Evolutionary conservation across 208 protist genomes (phyloP).

Genomic region (Phytomonas francai): DNA sequence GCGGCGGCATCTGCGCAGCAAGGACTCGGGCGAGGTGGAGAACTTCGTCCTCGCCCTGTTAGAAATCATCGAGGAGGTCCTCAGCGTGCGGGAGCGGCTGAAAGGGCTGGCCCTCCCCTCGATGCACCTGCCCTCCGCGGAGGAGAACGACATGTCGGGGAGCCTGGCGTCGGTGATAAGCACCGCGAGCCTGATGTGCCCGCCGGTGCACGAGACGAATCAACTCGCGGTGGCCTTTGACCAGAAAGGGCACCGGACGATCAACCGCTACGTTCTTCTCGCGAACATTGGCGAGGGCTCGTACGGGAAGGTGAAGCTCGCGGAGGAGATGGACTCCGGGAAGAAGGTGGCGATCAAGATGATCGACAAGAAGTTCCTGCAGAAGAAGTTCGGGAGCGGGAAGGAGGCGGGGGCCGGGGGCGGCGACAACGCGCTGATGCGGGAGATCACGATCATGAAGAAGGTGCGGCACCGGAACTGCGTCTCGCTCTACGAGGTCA

Average conservation of each 20-base stretch:
- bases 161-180: slow-evolving; percentile 37
- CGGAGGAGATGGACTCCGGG: slow-evolving; percentile 29
- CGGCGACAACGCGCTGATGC: slow-evolving; percentile 36
- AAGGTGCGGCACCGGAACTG: slow-evolving; percentile 94
- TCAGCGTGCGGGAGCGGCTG: slow-evolving; percentile 15
- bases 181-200: slow-evolving; percentile 38
- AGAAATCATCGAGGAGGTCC: slow-evolving; percentile 41
- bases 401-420: slow-evolving; percentile 9
- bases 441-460: slow-evolving; percentile 91
- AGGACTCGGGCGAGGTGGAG: slow-evolving; percentile 20
- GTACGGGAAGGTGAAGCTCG: slow-evolving; percentile 69
- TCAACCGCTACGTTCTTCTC: slow-evolving; percentile 65
- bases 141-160: slow-evolving; percentile 12
- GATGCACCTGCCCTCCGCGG: not conserved
- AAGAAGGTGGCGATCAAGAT: slow-evolving; percentile 76
- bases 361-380: slow-evolving; percentile 60
- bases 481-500: slow-evolving; percentile 92
- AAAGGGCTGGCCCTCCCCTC: slow-evolving; percentile 11
- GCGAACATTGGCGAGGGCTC: slow-evolving; percentile 48
- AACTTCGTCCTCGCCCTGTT: slow-evolving; percentile 28
- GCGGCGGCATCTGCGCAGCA: slow-evolving; percentile 13
- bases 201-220: slow-evolving; percentile 54
- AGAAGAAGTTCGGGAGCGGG: slow-evolving; percentile 35
- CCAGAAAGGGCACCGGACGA: slow-evolving; percentile 47
- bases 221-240: slow-evolving; percentile 39